Conservation (phyloP, 2,329 filamentous ascomycete genomes). For the Fusarium denticulatum region DNA sequence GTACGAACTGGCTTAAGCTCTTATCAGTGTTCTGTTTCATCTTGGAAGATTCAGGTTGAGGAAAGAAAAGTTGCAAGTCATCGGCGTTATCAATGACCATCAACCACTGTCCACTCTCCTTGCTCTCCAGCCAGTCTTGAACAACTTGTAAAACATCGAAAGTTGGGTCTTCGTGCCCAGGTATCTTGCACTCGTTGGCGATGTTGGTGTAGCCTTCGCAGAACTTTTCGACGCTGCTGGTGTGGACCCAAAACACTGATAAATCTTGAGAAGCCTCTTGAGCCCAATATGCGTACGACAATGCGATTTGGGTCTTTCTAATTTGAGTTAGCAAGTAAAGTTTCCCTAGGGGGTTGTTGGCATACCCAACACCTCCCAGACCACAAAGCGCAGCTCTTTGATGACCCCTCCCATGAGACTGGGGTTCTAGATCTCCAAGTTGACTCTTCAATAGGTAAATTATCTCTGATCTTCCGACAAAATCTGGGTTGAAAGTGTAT, state of each 20-base stretch:
- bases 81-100: conserved; percentile 39
- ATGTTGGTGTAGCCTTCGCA: conserved; percentile 47
- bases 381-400: conserved; percentile 9
- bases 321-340: too few relatives aligned
- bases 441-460: conserved; percentile 4
- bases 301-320: conserved; percentile 31
- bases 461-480: conserved; percentile 18
- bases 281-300: conserved; percentile 29
- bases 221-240: conserved; percentile 44
- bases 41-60: fast-evolving
- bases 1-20: conserved; percentile 24
- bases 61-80: conserved; percentile 29
- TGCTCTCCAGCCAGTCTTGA: conserved; percentile 44
- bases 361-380: conserved; percentile 32
- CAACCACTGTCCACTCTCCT: conserved; percentile 12
- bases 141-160: conserved; percentile 42
- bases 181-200: conserved; percentile 43
- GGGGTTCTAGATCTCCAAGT: background rate
- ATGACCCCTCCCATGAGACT: background rate
- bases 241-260: conserved; percentile 51
- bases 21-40: fast-evolving
- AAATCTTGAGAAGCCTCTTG: background rate
- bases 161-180: conserved; percentile 36
- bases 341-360: too few relatives aligned
- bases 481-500: conserved; percentile 16